Evolutionary conservation across 2,329 filamentous ascomycete species (phyloP).

Genomic region (Ceratocystis papillata): DNA sequence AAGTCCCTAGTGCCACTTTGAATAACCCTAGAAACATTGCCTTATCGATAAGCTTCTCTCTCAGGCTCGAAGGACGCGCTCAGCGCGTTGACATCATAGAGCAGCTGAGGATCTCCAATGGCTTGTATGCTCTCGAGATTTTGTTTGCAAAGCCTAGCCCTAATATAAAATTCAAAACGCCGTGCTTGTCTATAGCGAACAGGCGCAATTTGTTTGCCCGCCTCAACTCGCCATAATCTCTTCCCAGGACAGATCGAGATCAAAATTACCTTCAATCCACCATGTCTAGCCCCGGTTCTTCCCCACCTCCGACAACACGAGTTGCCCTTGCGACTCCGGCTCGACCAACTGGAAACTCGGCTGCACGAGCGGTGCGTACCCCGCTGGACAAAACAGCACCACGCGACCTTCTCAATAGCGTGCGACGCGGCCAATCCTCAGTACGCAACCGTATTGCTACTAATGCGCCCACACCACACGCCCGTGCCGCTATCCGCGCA

Average conservation of each 20-base stretch:
- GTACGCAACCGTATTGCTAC: constrained; percentile 12
- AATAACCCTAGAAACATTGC: background rate
- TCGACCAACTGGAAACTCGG: constrained; percentile 29
- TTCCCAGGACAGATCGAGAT: background rate
- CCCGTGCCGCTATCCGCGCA: constrained; percentile 47
- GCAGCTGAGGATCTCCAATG: background rate
- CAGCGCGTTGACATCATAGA: constrained; percentile 11
- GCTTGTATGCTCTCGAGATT: too few species aligned
- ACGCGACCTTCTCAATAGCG: constrained; percentile 34
- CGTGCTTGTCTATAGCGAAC: too few species aligned
- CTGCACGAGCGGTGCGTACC: constrained; percentile 32
- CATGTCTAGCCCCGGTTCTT: constrained; percentile 18
- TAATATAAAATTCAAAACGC: too few species aligned
- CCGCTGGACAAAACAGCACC: constrained; percentile 34
- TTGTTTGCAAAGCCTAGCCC: too few species aligned
- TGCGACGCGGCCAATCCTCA: constrained; percentile 35
- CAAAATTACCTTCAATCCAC: background rate
- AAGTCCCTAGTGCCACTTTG: background rate
- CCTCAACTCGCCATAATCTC: background rate
- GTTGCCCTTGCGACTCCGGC: constrained; percentile 24
- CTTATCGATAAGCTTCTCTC: background rate
- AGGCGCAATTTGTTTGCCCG: too few species aligned
- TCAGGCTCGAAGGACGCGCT: background rate
- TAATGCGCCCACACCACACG: constrained; percentile 48
- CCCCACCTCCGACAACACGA: constrained; percentile 17